Evolutionary conservation across 164 flowering plant genomes (phyloP).

Genomic region (Berberis thunbergii): DNA sequence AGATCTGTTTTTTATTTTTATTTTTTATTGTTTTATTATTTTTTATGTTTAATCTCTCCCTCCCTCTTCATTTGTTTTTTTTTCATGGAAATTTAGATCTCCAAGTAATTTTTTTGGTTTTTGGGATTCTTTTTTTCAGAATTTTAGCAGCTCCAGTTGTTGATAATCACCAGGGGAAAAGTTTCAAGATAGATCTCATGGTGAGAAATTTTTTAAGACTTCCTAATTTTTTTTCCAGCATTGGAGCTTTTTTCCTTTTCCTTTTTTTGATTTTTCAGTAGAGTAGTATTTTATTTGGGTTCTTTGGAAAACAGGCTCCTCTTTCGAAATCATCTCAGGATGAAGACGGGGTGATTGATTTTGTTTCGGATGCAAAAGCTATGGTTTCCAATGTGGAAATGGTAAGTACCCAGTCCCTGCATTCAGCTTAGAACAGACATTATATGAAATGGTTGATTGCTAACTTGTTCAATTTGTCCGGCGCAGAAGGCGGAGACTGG

Average conservation of each 20-base stretch:
- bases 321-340: conserved; percentile 61
- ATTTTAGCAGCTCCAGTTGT: not conserved
- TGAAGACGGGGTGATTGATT: conserved; percentile 37
- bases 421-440: no score
- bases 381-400: conserved; percentile 25
- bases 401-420: conserved; percentile 26
- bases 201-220: conserved; percentile 26
- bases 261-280: not conserved
- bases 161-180: conserved; percentile 48
- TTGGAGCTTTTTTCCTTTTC: not conserved
- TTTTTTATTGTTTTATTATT: no score
- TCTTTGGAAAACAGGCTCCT: conserved; percentile 40
- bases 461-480: not conserved
- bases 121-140: conserved; percentile 12
- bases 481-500: conserved; percentile 28
- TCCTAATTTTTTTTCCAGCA: not conserved
- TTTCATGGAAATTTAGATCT: not conserved
- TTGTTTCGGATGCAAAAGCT: conserved; percentile 26
- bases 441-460: not conserved
- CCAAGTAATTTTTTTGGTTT: not conserved
- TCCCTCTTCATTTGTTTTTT: no score
- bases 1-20: not conserved
- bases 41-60: no score
- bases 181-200: conserved; percentile 89
- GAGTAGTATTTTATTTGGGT: not conserved